Evolutionary conservation across 2,329 filamentous ascomycete species (phyloP).

Genomic region (Pseudomassariella vexata): DNA sequence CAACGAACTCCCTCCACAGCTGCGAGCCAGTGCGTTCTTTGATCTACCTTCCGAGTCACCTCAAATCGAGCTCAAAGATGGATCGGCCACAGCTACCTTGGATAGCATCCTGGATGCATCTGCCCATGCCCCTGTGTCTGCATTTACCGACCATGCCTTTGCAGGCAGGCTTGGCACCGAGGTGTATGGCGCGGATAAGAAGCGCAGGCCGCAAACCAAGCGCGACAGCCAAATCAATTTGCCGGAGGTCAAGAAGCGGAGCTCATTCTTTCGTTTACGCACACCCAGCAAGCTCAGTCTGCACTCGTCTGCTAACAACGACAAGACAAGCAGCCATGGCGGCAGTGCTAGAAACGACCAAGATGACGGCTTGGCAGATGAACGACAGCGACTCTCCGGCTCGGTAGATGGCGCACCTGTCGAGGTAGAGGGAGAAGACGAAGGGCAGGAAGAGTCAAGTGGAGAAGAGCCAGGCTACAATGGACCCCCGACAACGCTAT

Average conservation of each 20-base stretch:
- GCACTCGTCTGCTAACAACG: conserved; percentile 16
- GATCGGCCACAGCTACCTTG: conserved; percentile 81
- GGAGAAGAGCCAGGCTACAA: conserved; percentile 48
- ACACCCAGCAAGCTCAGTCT: conserved; percentile 30
- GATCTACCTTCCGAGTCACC: conserved; percentile 55
- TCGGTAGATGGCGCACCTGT: conserved; percentile 23
- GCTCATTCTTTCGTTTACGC: conserved; percentile 43
- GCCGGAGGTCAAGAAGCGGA: conserved; percentile 35
- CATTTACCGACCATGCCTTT: conserved; percentile 85
- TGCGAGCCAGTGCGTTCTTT: conserved; percentile 89
- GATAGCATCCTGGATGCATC: conserved; percentile 91
- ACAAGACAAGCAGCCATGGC: conserved; percentile 12
- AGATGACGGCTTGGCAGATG: conserved; percentile 13
- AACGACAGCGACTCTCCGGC: conserved; percentile 16
- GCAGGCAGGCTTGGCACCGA: conserved; percentile 70
- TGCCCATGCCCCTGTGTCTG: conserved; percentile 77
- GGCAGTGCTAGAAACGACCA: no score
- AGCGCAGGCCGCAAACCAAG: conserved; percentile 34
- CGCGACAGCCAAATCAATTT: conserved; percentile 16
- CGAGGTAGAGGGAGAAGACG: conserved; percentile 32
- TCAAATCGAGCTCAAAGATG: conserved; percentile 58
- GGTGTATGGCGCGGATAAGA: conserved; percentile 61
- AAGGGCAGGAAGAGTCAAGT: conserved; percentile 38
- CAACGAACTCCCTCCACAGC: conserved; percentile 67
- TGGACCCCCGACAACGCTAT: conserved; percentile 78